Evolutionary conservation across 2,329 filamentous ascomycete species (phyloP).

Genomic region (Fusarium albosuccineum): DNA sequence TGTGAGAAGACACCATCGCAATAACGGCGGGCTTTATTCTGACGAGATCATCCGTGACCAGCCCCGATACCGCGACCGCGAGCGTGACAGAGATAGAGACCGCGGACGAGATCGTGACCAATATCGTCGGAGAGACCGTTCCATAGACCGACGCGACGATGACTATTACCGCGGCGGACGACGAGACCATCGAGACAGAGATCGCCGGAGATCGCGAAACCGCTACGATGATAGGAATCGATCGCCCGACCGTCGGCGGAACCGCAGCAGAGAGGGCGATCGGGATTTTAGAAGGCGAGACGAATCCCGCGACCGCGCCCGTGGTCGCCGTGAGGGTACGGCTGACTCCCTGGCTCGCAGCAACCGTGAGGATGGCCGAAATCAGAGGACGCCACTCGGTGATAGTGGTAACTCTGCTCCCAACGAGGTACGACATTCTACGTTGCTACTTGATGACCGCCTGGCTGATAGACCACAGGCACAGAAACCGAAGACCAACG

Average conservation of each 20-base stretch:
- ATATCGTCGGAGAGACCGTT: constrained; percentile 77
- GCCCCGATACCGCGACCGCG: constrained; percentile 71
- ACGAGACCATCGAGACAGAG: constrained; percentile 67
- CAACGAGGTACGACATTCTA: constrained; percentile 66
- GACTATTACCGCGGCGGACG: constrained; percentile 72
- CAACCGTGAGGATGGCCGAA: constrained; percentile 74
- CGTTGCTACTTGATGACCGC: neutral
- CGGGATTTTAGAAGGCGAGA: constrained; percentile 79
- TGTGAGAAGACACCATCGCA: constrained; percentile 60
- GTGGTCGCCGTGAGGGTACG: constrained; percentile 76
- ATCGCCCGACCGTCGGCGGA: constrained; percentile 70
- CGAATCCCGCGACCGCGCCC: constrained; percentile 76
- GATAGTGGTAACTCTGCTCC: constrained; percentile 64
- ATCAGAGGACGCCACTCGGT: constrained; percentile 63
- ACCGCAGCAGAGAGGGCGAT: constrained; percentile 72
- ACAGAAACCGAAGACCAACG: constrained; percentile 61
- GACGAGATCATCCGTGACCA: constrained; percentile 56
- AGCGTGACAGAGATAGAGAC: constrained; percentile 63
- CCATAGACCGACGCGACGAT: constrained; percentile 75
- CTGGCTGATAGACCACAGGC: constrained; percentile 57
- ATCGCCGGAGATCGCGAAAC: constrained; percentile 75
- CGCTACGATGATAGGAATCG: constrained; percentile 70
- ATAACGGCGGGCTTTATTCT: constrained; percentile 51
- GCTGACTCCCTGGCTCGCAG: constrained; percentile 76
- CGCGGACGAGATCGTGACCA: constrained; percentile 65